Conservation (phyloP, 148 eudicot species). For the Euryodendron excelsum region DNA sequence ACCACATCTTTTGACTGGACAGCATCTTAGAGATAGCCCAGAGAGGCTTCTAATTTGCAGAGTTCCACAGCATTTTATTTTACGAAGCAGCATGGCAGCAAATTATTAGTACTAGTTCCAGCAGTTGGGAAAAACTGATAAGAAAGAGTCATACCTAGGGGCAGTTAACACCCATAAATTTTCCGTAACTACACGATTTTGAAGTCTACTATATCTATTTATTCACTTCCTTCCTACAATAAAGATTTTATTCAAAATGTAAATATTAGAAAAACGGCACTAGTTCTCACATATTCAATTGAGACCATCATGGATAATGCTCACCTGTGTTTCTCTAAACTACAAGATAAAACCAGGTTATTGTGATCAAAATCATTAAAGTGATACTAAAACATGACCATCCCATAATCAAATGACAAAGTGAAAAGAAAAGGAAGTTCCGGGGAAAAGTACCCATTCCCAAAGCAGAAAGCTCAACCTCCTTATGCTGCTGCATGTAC, state of each 20-base stretch:
- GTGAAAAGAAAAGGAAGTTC: neutral
- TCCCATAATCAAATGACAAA: neutral
- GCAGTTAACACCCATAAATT: too few relatives aligned
- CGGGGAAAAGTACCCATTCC: slow-evolving; percentile 67
- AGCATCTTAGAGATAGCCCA: neutral
- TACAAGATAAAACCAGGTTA: neutral
- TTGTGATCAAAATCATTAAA: neutral
- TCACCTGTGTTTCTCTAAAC: neutral
- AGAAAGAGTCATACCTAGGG: too few relatives aligned
- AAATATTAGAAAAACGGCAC: neutral
- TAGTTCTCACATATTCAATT: too few relatives aligned
- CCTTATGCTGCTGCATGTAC: slow-evolving; percentile 73
- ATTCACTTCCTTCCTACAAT: too few relatives aligned
- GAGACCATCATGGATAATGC: neutral
- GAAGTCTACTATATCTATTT: too few relatives aligned
- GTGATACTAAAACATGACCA: neutral
- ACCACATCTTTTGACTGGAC: neutral
- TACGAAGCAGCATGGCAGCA: too few relatives aligned
- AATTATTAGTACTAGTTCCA: too few relatives aligned
- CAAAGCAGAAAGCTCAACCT: slow-evolving; percentile 84
- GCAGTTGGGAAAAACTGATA: too few relatives aligned
- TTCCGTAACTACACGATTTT: too few relatives aligned
- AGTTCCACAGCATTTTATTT: too few relatives aligned
- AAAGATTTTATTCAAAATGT: neutral
- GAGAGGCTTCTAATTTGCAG: too few relatives aligned